Conservation (phyloP, 306 rosid genomes). For the Glycyrrhiza uralensis region DNA sequence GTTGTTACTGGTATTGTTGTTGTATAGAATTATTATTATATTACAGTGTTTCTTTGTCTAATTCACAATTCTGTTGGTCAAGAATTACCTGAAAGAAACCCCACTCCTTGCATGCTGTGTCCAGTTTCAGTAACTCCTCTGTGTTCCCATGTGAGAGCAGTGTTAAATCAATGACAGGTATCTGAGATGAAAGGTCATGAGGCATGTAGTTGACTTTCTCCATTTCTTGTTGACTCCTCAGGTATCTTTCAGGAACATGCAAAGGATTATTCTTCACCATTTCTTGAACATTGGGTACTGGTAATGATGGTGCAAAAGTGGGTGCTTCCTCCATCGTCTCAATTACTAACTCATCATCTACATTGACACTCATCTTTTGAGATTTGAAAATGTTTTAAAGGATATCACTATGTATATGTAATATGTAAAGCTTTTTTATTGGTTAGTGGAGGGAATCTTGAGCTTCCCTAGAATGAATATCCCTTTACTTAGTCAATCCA, state of each 20-base stretch:
- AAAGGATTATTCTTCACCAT: slow-evolving; percentile 31
- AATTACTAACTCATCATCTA: neutral
- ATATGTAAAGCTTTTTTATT: neutral
- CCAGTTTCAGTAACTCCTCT: slow-evolving; percentile 38
- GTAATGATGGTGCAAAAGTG: slow-evolving; percentile 30
- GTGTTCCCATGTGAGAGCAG: slow-evolving; percentile 30
- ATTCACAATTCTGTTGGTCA: neutral
- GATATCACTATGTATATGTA: neutral
- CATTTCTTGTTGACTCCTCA: slow-evolving; percentile 28
- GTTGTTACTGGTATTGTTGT: too few species aligned
- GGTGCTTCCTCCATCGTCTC: slow-evolving; percentile 4
- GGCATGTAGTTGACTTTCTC: neutral
- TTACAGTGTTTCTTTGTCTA: too few species aligned
- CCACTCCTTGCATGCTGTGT: slow-evolving; percentile 42
- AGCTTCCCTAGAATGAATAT: neutral
- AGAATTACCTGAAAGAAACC: slow-evolving; percentile 43
- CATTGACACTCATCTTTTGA: slow-evolving; percentile 2
- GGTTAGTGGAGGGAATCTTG: neutral
- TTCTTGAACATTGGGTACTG: slow-evolving; percentile 46
- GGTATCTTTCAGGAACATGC: slow-evolving; percentile 30
- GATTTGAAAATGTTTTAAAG: neutral
- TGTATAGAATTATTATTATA: too few species aligned
- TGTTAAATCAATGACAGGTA: slow-evolving; percentile 36
- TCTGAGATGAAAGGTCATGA: slow-evolving; percentile 34
- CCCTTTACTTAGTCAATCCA: neutral